phyloP scores from a whole-genome alignment of 2,329 filamentous ascomycete genomes.

The Colletotrichum sp. region DNA sequence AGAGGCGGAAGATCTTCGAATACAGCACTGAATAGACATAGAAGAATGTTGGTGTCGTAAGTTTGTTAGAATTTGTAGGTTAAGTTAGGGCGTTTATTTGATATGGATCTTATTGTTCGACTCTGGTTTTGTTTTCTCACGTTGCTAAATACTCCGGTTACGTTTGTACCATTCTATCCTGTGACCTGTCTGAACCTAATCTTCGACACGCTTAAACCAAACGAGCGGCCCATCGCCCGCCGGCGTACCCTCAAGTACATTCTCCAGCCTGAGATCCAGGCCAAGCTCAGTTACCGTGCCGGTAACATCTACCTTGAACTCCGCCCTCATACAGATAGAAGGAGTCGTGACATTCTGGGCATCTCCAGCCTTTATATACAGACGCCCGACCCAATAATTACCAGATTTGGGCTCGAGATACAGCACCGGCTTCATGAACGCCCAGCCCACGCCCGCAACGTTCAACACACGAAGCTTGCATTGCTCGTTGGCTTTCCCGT shows the following conservation, averaged over 20 bases:
- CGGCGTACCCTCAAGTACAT: neutral
- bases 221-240: neutral
- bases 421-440: neutral
- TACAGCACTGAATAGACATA: neutral
- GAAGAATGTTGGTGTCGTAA: neutral
- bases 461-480: conserved; percentile 21
- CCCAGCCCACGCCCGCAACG: neutral
- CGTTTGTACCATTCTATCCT: neutral
- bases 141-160: neutral
- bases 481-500: neutral
- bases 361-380: neutral
- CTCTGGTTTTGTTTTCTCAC: neutral
- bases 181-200: neutral
- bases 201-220: neutral
- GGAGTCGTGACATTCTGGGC: neutral
- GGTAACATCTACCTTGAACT: neutral
- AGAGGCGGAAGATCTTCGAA: neutral
- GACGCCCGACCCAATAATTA: conserved; percentile 22
- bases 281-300: neutral
- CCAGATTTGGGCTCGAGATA: conserved; percentile 24
- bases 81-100: neutral
- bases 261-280: neutral
- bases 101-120: neutral
- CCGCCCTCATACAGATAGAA: neutral
- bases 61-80: neutral